Evolutionary conservation across 2,329 filamentous ascomycete genomes (phyloP), one percentile per base, ranked within the genome.

Genomic region (Trichoderma afroharzianum): DNA sequence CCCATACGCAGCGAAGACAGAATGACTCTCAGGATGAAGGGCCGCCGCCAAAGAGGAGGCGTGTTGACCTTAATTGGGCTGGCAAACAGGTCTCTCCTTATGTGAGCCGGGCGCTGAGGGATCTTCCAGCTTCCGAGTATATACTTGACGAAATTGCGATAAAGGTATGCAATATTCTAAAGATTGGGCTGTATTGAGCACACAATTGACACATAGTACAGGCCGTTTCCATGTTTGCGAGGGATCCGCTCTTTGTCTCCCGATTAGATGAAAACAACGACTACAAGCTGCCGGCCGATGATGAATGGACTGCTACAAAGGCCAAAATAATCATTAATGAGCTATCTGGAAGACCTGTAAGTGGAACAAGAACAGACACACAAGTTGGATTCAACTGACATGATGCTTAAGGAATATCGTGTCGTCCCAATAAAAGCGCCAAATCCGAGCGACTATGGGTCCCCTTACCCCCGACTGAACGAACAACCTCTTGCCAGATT

Each of bases 41-140:
- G 64, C 78, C 80, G 62, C 77, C 78, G 7, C 67, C 72, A 7
- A 82, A 82, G 74, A 76, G 77, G 47, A 76, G 77, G 68, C 78
- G 80, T 67, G 75, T 80, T 4, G 74, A 75, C 6, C 47, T 75
- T 28, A 74, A 68, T 58, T 53, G 62, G 59, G 53, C 70, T 68
- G 68, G 70, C 24, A 70, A 74, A 70, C 71, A 68, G 69, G 72
- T 36, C 18, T 63, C 70, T 36, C 81, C 82, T 1, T 77, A 79
- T 30, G 76, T 83, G 15, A 73, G 76, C 68, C 66, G 68, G 14
- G 76, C 75, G 0, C 67, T 82, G 15, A 36, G 72, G 2, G 33
- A 72, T n/a, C 64, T 83, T 0, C 73, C 78, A 1, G 28, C 33
- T 3, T 73, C 73, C 1, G 62, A 72, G 39, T 80, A 78, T 14